Evolutionary conservation across 192 early-diverging fungal genomes (phyloP).

Genomic region (Allomyces arbusculus): DNA sequence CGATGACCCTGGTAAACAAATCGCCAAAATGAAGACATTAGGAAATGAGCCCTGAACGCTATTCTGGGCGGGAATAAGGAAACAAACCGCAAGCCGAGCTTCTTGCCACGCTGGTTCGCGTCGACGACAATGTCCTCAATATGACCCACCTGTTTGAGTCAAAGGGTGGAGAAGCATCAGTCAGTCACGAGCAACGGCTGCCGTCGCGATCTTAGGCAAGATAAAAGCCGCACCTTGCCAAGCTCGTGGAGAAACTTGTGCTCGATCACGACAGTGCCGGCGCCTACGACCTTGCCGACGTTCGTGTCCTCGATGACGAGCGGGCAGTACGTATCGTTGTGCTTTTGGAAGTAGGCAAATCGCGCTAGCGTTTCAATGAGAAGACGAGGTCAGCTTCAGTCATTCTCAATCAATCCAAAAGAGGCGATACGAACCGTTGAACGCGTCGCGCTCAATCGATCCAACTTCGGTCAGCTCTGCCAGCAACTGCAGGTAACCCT

Average conservation of each 20-base stretch:
- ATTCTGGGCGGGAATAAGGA: no score
- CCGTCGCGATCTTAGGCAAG: no score
- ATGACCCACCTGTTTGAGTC: conserved; percentile 44
- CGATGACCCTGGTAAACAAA: no score
- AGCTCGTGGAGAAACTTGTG: conserved; percentile 71
- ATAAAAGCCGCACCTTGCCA: conserved; percentile 40
- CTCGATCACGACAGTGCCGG: conserved; percentile 72
- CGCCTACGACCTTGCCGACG: conserved; percentile 48
- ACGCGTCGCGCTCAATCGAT: conserved; percentile 40
- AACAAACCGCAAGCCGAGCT: conserved; percentile 30
- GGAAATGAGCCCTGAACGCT: no score
- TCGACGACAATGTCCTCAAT: conserved; percentile 76
- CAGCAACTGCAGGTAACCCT: conserved; percentile 34
- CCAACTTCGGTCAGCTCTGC: conserved; percentile 62
- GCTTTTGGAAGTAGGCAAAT: conserved; percentile 51
- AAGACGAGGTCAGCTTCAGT: no score
- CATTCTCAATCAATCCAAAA: no score
- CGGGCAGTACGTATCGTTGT: conserved; percentile 47
- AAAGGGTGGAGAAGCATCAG: no score
- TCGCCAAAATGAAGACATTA: no score
- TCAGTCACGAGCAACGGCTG: no score
- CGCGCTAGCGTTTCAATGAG: conserved; percentile 19
- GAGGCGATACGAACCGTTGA: conserved; percentile 2
- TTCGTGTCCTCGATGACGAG: conserved; percentile 66
- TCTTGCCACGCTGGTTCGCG: conserved; percentile 48